These are phyloP conservation scores for Jackrogersella multiformis DNA, from an alignment of 495 filamentous ascomycete genomes.

Conservation along the genomic window DNA sequence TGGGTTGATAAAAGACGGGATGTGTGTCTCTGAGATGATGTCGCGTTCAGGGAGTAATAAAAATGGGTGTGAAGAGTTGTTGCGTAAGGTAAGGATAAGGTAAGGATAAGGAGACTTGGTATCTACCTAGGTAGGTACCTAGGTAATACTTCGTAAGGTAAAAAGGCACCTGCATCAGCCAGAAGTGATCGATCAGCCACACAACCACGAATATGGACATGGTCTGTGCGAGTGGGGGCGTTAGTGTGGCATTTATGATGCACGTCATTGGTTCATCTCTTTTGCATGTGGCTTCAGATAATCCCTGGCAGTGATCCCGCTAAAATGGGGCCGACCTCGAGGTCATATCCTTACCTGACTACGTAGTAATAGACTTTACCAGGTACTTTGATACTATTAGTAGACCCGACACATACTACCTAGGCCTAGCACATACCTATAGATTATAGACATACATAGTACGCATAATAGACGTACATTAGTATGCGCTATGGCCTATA, in stretches of 20 bases:
- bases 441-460: no score
- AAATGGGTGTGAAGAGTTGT: conserved; percentile 32
- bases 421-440: no score
- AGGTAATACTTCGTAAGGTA: no score
- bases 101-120: no score
- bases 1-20: conserved; percentile 31
- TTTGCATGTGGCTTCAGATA: conserved; percentile 39
- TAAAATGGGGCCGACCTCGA: conserved; percentile 25
- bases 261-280: conserved; percentile 29
- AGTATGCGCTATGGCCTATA: not conserved
- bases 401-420: no score
- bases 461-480: no score
- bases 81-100: conserved; percentile 11
- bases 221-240: conserved; percentile 37
- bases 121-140: no score
- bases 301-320: conserved; percentile 31
- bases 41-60: conserved; percentile 37
- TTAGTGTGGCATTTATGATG: conserved; percentile 19
- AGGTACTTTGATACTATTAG: no score
- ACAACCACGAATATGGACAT: conserved; percentile 20
- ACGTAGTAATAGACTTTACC: no score
- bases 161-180: no score
- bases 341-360: not conserved
- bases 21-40: conserved; percentile 27
- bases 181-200: conserved; percentile 40